Evolutionary conservation across 2,329 filamentous ascomycete genomes (phyloP).

Genomic region (Ophiognomonia clavigignenti-juglandacearum): DNA sequence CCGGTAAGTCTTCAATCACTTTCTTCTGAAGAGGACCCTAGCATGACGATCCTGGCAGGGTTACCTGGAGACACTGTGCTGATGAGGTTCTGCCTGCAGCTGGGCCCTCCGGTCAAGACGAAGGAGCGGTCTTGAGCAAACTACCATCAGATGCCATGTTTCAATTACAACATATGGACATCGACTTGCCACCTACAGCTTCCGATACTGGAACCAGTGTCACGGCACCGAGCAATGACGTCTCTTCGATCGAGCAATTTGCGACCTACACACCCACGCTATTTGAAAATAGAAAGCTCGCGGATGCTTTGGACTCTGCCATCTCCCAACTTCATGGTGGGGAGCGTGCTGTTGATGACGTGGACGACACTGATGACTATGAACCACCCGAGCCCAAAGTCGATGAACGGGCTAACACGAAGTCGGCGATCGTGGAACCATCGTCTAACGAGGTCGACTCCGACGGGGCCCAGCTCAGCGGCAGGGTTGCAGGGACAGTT

Average conservation of each 20-base stretch:
- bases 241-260: not conserved
- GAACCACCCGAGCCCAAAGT: conserved; percentile 45
- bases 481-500: conserved; percentile 19
- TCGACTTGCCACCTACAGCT: conserved; percentile 11
- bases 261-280: not conserved
- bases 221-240: not conserved
- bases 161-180: conserved; percentile 18
- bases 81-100: not conserved
- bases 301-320: not conserved
- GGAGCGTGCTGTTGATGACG: conserved; percentile 11
- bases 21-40: too few relatives aligned
- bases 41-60: not conserved
- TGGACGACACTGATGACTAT: conserved; percentile 45
- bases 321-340: not conserved
- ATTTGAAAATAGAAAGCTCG: not conserved
- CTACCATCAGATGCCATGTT: not conserved
- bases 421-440: conserved; percentile 18
- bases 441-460: conserved; percentile 19
- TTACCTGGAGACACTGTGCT: conserved; percentile 22
- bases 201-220: not conserved
- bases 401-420: conserved; percentile 16
- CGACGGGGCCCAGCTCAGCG: conserved; percentile 20
- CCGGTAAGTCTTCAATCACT: not conserved
- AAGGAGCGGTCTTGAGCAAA: not conserved
- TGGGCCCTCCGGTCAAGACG: not conserved